Conservation (phyloP, 768 basidiomycete species). For the Russula olivacea region DNA sequence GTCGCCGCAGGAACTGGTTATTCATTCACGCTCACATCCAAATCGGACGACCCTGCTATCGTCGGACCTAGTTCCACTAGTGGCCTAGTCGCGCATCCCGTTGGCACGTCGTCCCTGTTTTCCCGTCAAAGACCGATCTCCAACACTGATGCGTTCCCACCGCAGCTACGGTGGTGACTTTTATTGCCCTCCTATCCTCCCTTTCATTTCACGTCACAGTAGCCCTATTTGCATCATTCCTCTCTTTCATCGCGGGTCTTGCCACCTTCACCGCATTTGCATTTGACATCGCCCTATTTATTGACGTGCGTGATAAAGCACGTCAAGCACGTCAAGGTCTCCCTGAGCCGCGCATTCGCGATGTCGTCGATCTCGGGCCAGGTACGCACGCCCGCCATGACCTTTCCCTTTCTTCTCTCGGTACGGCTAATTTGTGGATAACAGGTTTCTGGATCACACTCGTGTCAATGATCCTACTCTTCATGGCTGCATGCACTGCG, state of each 20-base stretch:
- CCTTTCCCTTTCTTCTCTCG: background rate
- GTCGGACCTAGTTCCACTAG: constrained; percentile 62
- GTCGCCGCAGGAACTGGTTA: constrained; percentile 49
- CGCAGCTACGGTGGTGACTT: constrained; percentile 46
- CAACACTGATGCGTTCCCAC: constrained; percentile 3
- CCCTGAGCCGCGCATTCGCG: constrained; percentile 29
- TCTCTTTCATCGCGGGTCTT: constrained; percentile 61
- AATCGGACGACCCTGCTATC: constrained; percentile 33
- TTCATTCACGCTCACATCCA: constrained; percentile 37
- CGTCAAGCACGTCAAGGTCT: constrained; percentile 35
- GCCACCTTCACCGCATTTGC: constrained; percentile 68
- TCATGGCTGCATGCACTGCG: constrained; percentile 12
- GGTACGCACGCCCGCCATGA: constrained; percentile 40
- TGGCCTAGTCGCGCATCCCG: constrained; percentile 68
- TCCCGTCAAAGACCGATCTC: background rate
- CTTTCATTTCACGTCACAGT: constrained; percentile 50
- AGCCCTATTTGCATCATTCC: constrained; percentile 40
- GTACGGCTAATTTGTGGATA: background rate
- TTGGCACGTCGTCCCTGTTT: constrained; percentile 40
- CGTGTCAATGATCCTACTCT: constrained; percentile 18
- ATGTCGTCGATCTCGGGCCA: constrained; percentile 34
- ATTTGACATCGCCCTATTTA: constrained; percentile 70
- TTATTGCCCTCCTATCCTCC: constrained; percentile 58
- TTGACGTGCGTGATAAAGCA: constrained; percentile 52
- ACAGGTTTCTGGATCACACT: constrained; percentile 24